Percentiles rank a stretch among this genome's conserved stretches.
phyloP scores from a whole-genome alignment of 1,139 yeast genomes.

The Candida tunisiensis region DNA sequence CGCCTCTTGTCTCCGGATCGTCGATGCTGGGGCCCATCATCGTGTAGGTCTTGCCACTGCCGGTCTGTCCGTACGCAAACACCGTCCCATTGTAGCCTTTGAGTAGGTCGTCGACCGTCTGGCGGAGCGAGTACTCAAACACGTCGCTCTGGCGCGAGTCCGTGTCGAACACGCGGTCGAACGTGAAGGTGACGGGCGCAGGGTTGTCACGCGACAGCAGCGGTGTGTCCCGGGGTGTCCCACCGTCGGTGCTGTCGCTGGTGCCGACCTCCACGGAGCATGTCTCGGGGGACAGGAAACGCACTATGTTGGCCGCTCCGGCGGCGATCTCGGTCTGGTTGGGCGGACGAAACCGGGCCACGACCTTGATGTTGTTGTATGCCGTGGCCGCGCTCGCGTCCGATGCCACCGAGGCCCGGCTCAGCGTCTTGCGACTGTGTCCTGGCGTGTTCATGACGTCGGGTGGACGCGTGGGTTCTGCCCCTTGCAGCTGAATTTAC shows the following conservation, averaged over 20 bases:
- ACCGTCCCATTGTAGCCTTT: slow-evolving; percentile 78
- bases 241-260: slow-evolving; percentile 2
- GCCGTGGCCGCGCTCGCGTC: no score
- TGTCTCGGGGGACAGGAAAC: background rate
- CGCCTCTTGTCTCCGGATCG: slow-evolving; percentile 30
- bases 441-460: no score
- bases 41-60: slow-evolving; percentile 82
- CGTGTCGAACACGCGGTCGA: slow-evolving; percentile 48
- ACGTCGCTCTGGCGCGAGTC: slow-evolving; percentile 38
- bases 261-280: background rate
- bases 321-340: slow-evolving; percentile 2
- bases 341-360: slow-evolving; percentile 47
- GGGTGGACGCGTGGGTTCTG: no score
- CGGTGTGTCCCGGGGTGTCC: no score
- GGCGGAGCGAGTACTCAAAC: slow-evolving; percentile 40
- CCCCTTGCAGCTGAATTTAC: no score
- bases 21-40: slow-evolving; percentile 54
- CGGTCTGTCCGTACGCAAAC: slow-evolving; percentile 92
- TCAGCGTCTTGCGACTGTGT: no score
- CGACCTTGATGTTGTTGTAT: slow-evolving; percentile 36
- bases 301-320: background rate
- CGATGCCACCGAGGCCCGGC: no score
- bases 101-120: slow-evolving; percentile 50
- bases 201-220: slow-evolving; percentile 3
- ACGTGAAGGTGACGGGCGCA: slow-evolving; percentile 36